These are phyloP conservation scores for Aspergillus sp. DNA, from an alignment of 2,329 filamentous ascomycete species.

Conservation along the genomic window DNA sequence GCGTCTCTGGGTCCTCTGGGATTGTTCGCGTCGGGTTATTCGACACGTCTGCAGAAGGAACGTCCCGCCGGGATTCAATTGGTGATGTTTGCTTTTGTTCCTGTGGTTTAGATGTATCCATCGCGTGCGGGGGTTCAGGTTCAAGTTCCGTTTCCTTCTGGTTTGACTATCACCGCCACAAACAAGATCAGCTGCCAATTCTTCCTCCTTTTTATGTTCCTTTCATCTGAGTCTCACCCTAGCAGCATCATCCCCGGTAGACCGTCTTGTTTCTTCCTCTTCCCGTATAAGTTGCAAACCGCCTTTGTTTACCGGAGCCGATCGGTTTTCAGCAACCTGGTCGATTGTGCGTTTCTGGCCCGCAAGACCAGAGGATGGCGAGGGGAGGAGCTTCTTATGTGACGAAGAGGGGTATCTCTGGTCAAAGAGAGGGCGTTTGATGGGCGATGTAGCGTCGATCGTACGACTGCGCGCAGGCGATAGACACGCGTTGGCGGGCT, in stretches of 20 bases:
- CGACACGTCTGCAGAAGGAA: neutral
- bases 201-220: neutral
- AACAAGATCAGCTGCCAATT: conserved; percentile 5
- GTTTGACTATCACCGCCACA: neutral
- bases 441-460: conserved; percentile 17
- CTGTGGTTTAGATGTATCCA: conserved; percentile 11
- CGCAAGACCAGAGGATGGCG: conserved; percentile 21
- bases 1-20: conserved; percentile 29
- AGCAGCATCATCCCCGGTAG: conserved; percentile 10
- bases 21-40: conserved; percentile 12
- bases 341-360: conserved; percentile 37
- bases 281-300: conserved; percentile 7
- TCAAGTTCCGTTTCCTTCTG: conserved; percentile 1
- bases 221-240: conserved; percentile 11
- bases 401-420: conserved; percentile 8
- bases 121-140: conserved; percentile 9
- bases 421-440: conserved; percentile 22
- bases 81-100: conserved; percentile 9
- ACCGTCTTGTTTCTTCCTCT: conserved; percentile 3
- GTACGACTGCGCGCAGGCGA: conserved; percentile 19
- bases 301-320: conserved; percentile 17
- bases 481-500: conserved; percentile 36
- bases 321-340: conserved; percentile 23
- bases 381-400: conserved; percentile 25
- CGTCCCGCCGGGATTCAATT: neutral